Percentiles rank a stretch among this genome's conserved stretches.
phyloP scores from a whole-genome alignment of 495 filamentous ascomycete genomes.

The Hapsidospora chrysogenum region DNA sequence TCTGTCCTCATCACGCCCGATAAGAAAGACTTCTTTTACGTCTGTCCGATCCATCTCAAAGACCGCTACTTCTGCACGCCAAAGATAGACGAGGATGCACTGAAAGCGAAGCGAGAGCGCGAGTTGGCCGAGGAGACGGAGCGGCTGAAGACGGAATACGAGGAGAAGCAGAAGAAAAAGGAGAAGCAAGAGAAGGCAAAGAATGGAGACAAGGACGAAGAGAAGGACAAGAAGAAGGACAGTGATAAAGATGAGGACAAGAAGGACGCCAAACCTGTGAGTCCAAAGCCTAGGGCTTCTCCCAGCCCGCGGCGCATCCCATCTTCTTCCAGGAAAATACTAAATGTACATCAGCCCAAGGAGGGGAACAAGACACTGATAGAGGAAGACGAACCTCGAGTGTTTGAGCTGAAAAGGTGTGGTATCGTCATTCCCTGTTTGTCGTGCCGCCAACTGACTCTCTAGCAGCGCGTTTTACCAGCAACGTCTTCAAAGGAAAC shows the following conservation, averaged over 20 bases:
- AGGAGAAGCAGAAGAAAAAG: slow-evolving; percentile 50
- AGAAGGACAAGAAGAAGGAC: slow-evolving; percentile 33
- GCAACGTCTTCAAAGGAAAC: slow-evolving; percentile 57
- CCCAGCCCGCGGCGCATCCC: too few species aligned
- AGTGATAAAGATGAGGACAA: slow-evolving; percentile 38
- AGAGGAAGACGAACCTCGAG: slow-evolving; percentile 47
- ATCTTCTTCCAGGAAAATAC: neutral
- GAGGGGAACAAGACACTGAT: slow-evolving; percentile 20
- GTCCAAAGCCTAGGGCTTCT: neutral
- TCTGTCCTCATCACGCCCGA: slow-evolving; percentile 81
- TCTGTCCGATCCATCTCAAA: slow-evolving; percentile 70
- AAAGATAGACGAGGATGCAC: slow-evolving; percentile 59
- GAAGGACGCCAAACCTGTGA: slow-evolving; percentile 7
- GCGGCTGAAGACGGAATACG: slow-evolving; percentile 62
- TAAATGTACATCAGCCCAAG: slow-evolving; percentile 6
- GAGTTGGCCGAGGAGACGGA: slow-evolving; percentile 57
- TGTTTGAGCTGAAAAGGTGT: slow-evolving; percentile 85
- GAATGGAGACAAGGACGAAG: slow-evolving; percentile 24
- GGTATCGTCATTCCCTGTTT: too few species aligned
- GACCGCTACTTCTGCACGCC: slow-evolving; percentile 70
- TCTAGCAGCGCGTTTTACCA: slow-evolving; percentile 65
- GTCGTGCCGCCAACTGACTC: too few species aligned
- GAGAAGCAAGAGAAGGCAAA: slow-evolving; percentile 34
- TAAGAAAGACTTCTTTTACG: slow-evolving; percentile 93
- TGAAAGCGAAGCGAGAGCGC: slow-evolving; percentile 50